Evolutionary conservation across 208 protist genomes (phyloP), one percentile per base, ranked within the genome.

Genomic region (Porcisia hertigi): DNA sequence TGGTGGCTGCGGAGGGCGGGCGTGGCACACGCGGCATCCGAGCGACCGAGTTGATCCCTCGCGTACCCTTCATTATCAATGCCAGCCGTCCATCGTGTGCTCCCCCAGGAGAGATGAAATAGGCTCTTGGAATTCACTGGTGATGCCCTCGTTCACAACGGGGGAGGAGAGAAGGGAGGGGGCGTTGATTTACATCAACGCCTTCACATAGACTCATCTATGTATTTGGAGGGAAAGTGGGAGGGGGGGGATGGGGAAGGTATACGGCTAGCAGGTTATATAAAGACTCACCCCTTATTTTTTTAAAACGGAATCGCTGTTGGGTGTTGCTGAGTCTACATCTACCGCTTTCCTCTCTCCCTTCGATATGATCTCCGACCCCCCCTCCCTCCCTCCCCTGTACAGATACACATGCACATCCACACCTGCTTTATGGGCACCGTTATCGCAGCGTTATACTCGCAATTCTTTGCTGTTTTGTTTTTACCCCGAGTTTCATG

Each of bases 11-110:
- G 0, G 63, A 54, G 11, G 71, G 73, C 1, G 76, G 70, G 4
- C 79, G 80, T 25, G 91, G 93, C 11, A 84, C 80, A 45, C 87
- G 91, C 11, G 93, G 93, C 14, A 69, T 97, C 1, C 85, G 86
- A 0, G 84, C 91, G 41, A 94, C 93, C 52, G 80, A 92, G 78
- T 64, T 97, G 12, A 83, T 95, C 39, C 30, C 77, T 11, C 64
- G 80, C 18, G 49, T 94, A 3, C 71, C 82, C 0, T 62, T 63
- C 41, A 88, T 87, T 34, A 64, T 94, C 34, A 97, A 97, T 66
- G 84, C 86, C 45, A 59, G 59, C 20, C 43, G 45, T 3, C 30
- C 58, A 3, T 14, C 60, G 36, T 12, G 16, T 36, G 59, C 59
- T 41, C 0, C 7, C 11, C 59, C 59, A 36, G 59, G 34, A 41